Base-by-base conservation (phyloP, 352 stramenopile genomes). In the Globisporangium alternatum region DNA sequence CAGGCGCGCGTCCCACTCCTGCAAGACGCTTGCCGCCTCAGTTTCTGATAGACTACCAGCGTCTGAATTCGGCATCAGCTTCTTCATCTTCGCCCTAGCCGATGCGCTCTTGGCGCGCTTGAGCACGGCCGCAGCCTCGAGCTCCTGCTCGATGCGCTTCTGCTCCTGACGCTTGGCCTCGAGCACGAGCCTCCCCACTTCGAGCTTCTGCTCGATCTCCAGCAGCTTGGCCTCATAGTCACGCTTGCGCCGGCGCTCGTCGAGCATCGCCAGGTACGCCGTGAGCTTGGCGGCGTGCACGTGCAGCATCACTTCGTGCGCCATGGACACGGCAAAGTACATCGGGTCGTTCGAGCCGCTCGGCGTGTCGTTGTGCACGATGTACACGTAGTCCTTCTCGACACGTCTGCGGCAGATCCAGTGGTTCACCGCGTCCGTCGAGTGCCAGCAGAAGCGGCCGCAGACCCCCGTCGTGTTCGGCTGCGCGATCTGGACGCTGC, bases 361-460 rank as follows among this genome's bases (percentile, higher is more conserved):
- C 0, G 75, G 67, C 15, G 64, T 55, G 5, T 63, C 47, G 65
- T 89, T 91, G 51, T 78, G 62, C 28, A 84, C 70, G 8, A 90
- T 68, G 57, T 88, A 81, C 2, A 81, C 22, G 47, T 78, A 72
- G 65, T 91, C 83, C 17, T 82, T 82, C 55, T 87, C 83, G 10
- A 74, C 52, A 0, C 85, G 76, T 41, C 51, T 56, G 1, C 80
- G 78, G 64, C 73, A 78, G 28, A 94, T 61, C 5, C 74, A 58
- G 0, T 62, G 52, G 31, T 66, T 60, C 1, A 76, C 59, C 0
- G 65, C 54, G 17, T 83, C 76, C 2, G 80, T 67, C 0, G 76
- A 70, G 53, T 94, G 83, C 85, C 85, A 94, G 45, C 71, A 83
- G 47, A 85, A 88, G 15, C 85, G 81, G 12, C 83, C 81, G 22